Evolutionary conservation across 192 early-diverging fungal species (phyloP).

Genomic region (Coemansia sp.): DNA sequence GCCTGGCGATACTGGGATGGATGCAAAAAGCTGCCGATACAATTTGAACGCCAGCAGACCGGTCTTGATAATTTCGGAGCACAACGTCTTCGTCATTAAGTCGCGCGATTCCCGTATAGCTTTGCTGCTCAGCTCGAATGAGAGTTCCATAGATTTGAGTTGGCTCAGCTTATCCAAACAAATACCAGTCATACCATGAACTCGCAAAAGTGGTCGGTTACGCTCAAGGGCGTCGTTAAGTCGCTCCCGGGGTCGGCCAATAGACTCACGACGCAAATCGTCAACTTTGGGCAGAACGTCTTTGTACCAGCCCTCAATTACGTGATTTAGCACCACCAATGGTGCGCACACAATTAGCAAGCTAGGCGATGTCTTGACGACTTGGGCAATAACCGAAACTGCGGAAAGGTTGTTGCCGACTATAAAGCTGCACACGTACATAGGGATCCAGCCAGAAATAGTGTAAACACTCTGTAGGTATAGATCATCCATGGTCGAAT

Average conservation of each 20-base stretch:
- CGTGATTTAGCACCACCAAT: background rate
- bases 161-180: background rate
- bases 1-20: background rate
- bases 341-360: slow-evolving; percentile 1
- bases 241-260: background rate
- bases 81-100: background rate
- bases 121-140: background rate
- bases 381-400: background rate
- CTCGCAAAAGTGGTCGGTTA: slow-evolving; percentile 6
- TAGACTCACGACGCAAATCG: background rate
- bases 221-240: background rate
- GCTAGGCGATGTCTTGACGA: slow-evolving; percentile 2
- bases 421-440: background rate
- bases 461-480: background rate
- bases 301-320: background rate
- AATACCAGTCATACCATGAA: slow-evolving; percentile 1
- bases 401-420: background rate
- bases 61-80: background rate
- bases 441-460: background rate
- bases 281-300: background rate
- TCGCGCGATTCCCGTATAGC: background rate
- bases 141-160: background rate
- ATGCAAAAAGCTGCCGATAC: background rate
- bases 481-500: background rate
- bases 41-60: slow-evolving; percentile 1